phyloP scores from a whole-genome alignment of 1,284 basidiomycete genomes.

The Pseudozyma thailandica region DNA sequence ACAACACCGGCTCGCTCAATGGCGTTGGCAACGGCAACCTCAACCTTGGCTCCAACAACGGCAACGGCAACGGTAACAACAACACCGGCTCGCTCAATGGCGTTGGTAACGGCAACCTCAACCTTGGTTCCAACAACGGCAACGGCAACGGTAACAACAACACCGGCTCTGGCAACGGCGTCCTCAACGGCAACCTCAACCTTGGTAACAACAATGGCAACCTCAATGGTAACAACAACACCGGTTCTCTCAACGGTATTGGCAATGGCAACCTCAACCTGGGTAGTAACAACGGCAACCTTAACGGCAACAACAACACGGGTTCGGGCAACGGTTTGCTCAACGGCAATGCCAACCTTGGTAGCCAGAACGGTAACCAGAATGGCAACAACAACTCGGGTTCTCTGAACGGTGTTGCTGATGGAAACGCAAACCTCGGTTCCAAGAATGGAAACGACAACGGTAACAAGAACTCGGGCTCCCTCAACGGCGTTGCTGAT shows the following conservation, averaged over 20 bases:
- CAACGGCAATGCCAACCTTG: conserved; percentile 20
- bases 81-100: conserved; percentile 13
- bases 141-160: conserved; percentile 22
- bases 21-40: conserved; percentile 5
- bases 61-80: conserved; percentile 16
- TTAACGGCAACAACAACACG: conserved; percentile 17
- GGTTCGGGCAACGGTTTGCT: conserved; percentile 11
- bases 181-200: conserved; percentile 11
- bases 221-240: conserved; percentile 22
- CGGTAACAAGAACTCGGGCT: conserved; percentile 12
- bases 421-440: conserved; percentile 16
- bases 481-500: conserved; percentile 7
- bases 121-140: conserved; percentile 11
- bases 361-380: conserved; percentile 9
- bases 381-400: conserved; percentile 15
- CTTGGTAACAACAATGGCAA: conserved; percentile 16
- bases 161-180: conserved; percentile 10
- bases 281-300: conserved; percentile 11
- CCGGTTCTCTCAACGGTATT: conserved; percentile 1
- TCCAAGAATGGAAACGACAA: conserved; percentile 8
- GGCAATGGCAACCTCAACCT: conserved; percentile 15
- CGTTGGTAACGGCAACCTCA: conserved; percentile 9
- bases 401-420: not conserved
- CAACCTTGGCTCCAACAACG: conserved; percentile 13
- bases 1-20: conserved; percentile 9